Evolutionary conservation across 164 flowering plant genomes (phyloP).

Genomic region (Houttuynia cordata): DNA sequence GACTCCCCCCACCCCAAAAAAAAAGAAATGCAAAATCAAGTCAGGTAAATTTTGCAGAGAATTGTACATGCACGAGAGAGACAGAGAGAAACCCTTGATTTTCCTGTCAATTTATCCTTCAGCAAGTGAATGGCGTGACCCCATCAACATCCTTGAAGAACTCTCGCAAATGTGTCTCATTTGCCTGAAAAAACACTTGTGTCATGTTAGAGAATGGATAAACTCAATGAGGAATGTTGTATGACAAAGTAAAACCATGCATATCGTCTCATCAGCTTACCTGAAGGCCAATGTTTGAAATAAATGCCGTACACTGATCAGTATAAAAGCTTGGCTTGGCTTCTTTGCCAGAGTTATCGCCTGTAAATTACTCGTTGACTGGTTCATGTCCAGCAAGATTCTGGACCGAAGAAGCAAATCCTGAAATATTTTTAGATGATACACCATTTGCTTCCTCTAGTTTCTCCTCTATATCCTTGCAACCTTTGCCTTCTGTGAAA

Average conservation of each 20-base stretch:
- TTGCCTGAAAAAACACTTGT: constrained; percentile 37
- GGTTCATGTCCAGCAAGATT: neutral
- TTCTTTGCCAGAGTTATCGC: constrained; percentile 20
- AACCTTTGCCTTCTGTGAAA: constrained; percentile 3
- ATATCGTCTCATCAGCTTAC: constrained; percentile 21
- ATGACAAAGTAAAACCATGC: neutral
- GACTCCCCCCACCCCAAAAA: no score
- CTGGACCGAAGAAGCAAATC: neutral
- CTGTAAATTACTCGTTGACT: constrained; percentile 18
- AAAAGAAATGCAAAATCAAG: no score
- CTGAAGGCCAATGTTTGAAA: constrained; percentile 61
- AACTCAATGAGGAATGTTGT: neutral
- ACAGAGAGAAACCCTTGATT: constrained; percentile 59
- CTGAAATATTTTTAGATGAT: constrained; percentile 6
- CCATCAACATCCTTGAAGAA: constrained; percentile 92
- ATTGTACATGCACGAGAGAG: constrained; percentile 5
- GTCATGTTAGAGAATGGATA: neutral
- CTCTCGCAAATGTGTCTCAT: constrained; percentile 34
- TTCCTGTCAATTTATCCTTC: constrained; percentile 62
- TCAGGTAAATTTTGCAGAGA: no score
- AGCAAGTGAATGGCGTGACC: constrained; percentile 64
- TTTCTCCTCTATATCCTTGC: constrained; percentile 14
- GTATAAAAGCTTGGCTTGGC: constrained; percentile 17
- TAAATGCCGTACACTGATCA: constrained; percentile 84
- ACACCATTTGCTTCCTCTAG: constrained; percentile 16